A percentile compares a stretch with the other conserved stretches of the same genome.
Conservation (phyloP, 805 yeast genomes). For the Torulaspora delbrueckii region DNA sequence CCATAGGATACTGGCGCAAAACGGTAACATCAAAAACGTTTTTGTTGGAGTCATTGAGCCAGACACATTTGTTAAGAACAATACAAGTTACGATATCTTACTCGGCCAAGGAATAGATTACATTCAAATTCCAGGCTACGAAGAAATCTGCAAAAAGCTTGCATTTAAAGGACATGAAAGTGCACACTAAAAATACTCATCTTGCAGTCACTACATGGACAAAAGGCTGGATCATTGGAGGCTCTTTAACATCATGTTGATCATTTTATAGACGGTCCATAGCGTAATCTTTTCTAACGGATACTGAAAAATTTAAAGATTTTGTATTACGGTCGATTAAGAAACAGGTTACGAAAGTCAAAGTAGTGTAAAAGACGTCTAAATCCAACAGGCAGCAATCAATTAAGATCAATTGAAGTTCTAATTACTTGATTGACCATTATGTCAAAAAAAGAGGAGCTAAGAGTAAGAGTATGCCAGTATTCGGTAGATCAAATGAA, state of each 20-base stretch:
- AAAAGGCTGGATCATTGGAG: too few species aligned
- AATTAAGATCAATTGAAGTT: neutral
- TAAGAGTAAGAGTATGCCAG: conserved; percentile 5
- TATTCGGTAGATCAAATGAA: conserved; percentile 47
- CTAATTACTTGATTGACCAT: neutral
- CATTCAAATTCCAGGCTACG: conserved; percentile 78
- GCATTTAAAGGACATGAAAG: conserved; percentile 70
- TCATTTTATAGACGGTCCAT: neutral
- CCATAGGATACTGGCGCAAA: conserved; percentile 60
- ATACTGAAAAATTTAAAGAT: neutral
- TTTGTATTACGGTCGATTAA: neutral
- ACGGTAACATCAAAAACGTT: conserved; percentile 55
- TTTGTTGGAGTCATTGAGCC: conserved; percentile 94
- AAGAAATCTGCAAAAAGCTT: conserved; percentile 57
- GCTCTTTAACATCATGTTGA: neutral
- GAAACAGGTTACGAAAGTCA: neutral
- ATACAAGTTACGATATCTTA: conserved; percentile 56
- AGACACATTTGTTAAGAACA: conserved; percentile 75
- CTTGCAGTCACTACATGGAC: neutral
- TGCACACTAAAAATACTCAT: neutral
- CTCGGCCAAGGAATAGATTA: conserved; percentile 59
- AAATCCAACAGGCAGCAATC: neutral
- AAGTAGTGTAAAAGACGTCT: neutral
- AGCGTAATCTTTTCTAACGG: conserved; percentile 1
- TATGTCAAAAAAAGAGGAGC: conserved; percentile 11